Evolutionary conservation across 1,284 basidiomycete species (phyloP).

Genomic region (Inonotus hispidus): DNA sequence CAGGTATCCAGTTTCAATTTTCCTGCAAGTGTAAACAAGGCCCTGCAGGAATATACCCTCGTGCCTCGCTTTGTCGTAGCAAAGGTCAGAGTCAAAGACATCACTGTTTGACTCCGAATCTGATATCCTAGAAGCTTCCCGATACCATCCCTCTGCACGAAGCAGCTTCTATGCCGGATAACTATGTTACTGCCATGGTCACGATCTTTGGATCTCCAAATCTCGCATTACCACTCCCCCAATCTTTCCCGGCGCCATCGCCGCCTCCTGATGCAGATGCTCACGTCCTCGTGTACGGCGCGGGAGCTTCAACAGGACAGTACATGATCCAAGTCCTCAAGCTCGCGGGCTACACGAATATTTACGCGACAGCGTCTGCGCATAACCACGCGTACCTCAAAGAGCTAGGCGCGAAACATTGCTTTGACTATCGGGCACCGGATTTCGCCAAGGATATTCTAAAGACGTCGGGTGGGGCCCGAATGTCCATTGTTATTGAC

Average conservation of each 20-base stretch:
- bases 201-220: constrained; percentile 37
- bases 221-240: constrained; percentile 36
- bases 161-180: constrained; percentile 47
- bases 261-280: constrained; percentile 30
- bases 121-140: constrained; percentile 31
- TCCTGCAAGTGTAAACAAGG: constrained; percentile 29
- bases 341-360: constrained; percentile 45
- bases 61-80: constrained; percentile 32
- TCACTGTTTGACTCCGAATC: not conserved
- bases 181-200: constrained; percentile 44
- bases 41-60: constrained; percentile 39
- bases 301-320: constrained; percentile 50
- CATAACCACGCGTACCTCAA: constrained; percentile 43
- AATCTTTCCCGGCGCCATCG: constrained; percentile 31
- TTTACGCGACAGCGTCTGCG: constrained; percentile 47
- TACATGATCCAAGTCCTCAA: constrained; percentile 51
- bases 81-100: constrained; percentile 31
- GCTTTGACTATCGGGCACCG: constrained; percentile 47
- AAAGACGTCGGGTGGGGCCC: constrained; percentile 32
- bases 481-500: constrained; percentile 37
- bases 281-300: constrained; percentile 50
- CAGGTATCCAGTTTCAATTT: constrained; percentile 37
- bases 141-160: constrained; percentile 33
- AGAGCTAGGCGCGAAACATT: constrained; percentile 41
- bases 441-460: constrained; percentile 36